Conservation (phyloP, 2,329 filamentous ascomycete species). For the Sporothrix sp. region DNA sequence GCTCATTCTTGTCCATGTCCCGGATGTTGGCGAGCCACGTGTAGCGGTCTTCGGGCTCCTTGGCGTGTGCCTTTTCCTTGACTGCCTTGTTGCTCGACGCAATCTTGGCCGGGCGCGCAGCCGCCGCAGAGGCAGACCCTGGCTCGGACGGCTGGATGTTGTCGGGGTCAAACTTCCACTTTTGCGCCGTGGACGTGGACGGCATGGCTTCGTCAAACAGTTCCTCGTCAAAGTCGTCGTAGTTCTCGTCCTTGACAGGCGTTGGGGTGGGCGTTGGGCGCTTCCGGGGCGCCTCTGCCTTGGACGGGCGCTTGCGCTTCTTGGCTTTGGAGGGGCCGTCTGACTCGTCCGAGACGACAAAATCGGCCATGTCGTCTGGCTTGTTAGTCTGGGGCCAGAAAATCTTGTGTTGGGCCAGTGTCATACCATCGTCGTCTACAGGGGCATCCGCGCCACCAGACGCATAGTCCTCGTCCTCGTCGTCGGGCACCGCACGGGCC, state of each 20-base stretch:
- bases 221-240: constrained; percentile 44
- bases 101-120: constrained; percentile 20
- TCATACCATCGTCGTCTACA: constrained; percentile 53
- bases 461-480: constrained; percentile 63
- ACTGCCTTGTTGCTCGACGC: constrained; percentile 23
- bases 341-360: constrained; percentile 78
- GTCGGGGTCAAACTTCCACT: constrained; percentile 62
- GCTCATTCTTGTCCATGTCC: constrained; percentile 74
- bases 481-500: constrained; percentile 51
- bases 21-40: constrained; percentile 78
- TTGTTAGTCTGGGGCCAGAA: neutral
- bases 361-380: constrained; percentile 68
- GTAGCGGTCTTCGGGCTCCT: constrained; percentile 78
- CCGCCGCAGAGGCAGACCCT: constrained; percentile 3
- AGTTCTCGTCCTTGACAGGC: constrained; percentile 23
- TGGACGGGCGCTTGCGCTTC: constrained; percentile 64
- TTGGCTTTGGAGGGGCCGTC: constrained; percentile 55
- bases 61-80: constrained; percentile 64
- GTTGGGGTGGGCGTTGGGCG: constrained; percentile 44
- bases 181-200: constrained; percentile 62
- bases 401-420: too few species aligned
- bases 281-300: constrained; percentile 49
- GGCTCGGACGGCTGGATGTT: constrained; percentile 29
- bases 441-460: constrained; percentile 54
- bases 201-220: constrained; percentile 43